Percentiles rank a stretch among this genome's conserved stretches.
Evolutionary conservation across 192 early-diverging fungal genomes (phyloP).

Genomic region (Coemansia sp.): DNA sequence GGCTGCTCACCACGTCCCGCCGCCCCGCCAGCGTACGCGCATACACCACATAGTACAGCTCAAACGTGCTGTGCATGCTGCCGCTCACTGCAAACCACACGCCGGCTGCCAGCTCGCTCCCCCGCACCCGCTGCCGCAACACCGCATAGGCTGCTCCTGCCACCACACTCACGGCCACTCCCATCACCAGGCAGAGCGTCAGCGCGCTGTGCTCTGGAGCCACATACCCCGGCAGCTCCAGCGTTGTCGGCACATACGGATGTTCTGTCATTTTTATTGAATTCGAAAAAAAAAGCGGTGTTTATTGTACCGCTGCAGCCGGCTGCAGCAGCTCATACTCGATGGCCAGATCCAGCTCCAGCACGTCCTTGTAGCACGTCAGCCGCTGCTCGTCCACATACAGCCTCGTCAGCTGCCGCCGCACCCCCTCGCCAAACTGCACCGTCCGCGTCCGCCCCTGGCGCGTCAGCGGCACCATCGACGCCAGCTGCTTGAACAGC

Average conservation of each 20-base stretch:
- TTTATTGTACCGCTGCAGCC: neutral
- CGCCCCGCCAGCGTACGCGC: slow-evolving; percentile 41
- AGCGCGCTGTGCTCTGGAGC: slow-evolving; percentile 19
- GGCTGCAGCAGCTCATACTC: slow-evolving; percentile 41
- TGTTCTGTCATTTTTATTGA: slow-evolving; percentile 9
- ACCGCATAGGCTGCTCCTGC: slow-evolving; percentile 4
- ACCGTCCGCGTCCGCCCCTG: slow-evolving; percentile 61
- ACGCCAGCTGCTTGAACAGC: slow-evolving; percentile 62
- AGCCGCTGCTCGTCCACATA: slow-evolving; percentile 62
- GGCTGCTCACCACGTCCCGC: slow-evolving; percentile 47
- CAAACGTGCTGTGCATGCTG: slow-evolving; percentile 60
- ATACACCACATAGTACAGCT: slow-evolving; percentile 63
- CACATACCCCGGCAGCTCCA: slow-evolving; percentile 29
- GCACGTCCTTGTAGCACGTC: slow-evolving; percentile 69
- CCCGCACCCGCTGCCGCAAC: slow-evolving; percentile 4
- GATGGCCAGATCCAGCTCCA: slow-evolving; percentile 60
- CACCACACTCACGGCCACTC: slow-evolving; percentile 9
- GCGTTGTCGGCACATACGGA: slow-evolving; percentile 38
- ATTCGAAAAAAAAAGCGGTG: neutral
- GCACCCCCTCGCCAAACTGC: slow-evolving; percentile 42
- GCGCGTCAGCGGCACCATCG: slow-evolving; percentile 70
- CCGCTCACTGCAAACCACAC: slow-evolving; percentile 65
- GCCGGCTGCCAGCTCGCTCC: slow-evolving; percentile 28
- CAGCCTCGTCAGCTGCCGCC: slow-evolving; percentile 55
- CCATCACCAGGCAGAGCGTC: slow-evolving; percentile 22